phyloP scores from a whole-genome alignment of 2,329 filamentous ascomycete species.

The Fusarium xylarioides region DNA sequence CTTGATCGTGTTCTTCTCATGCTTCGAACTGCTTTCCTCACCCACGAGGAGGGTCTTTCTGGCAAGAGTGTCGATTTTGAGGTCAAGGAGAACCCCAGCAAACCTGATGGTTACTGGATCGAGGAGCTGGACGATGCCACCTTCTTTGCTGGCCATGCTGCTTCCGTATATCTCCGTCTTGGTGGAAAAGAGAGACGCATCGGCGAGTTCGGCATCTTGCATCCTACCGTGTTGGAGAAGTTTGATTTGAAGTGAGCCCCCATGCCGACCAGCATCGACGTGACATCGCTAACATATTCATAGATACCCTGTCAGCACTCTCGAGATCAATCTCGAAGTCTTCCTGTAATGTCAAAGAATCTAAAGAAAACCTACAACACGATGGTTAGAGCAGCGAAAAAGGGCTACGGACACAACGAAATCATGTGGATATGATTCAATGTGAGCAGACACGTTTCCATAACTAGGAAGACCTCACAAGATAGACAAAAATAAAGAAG shows the following conservation, averaged over 20 bases:
- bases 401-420: constrained; percentile 2
- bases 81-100: constrained; percentile 61
- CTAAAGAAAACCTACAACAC: constrained; percentile 21
- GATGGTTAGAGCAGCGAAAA: constrained; percentile 11
- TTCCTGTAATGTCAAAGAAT: constrained; percentile 71
- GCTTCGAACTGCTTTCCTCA: constrained; percentile 85
- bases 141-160: constrained; percentile 90
- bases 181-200: constrained; percentile 79
- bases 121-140: constrained; percentile 90
- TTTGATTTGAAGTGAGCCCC: constrained; percentile 82
- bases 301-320: constrained; percentile 88
- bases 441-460: constrained; percentile 32
- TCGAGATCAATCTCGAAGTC: constrained; percentile 94
- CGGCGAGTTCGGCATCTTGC: constrained; percentile 92
- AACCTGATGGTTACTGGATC: constrained; percentile 87
- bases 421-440: constrained; percentile 33
- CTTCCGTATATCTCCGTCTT: constrained; percentile 81
- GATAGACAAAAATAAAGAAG: constrained; percentile 41
- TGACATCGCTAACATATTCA: constrained; percentile 30
- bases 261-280: background rate
- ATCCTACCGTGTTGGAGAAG: constrained; percentile 91
- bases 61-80: constrained; percentile 62
- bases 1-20: constrained; percentile 92
- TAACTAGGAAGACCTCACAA: constrained; percentile 35
- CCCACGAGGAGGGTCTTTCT: constrained; percentile 73